These are phyloP conservation scores for Neltuma alba DNA, from an alignment of 306 rosid species.

Conservation along the genomic window DNA sequence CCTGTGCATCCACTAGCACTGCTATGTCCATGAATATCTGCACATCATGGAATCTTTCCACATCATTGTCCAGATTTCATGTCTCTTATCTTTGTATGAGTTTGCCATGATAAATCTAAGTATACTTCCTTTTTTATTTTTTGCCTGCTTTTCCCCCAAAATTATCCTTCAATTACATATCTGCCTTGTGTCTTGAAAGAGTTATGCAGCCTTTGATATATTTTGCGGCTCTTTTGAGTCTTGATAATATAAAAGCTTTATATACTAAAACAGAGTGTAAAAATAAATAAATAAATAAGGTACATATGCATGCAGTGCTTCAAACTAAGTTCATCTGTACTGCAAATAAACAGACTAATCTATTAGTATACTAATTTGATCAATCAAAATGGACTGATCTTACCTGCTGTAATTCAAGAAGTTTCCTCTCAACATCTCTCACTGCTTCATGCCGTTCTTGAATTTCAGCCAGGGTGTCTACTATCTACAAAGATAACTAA, in stretches of 20 bases:
- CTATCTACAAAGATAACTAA: slow-evolving; percentile 58
- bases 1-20: slow-evolving; percentile 92
- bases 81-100: background rate
- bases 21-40: slow-evolving; percentile 97
- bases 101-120: background rate
- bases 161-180: too few species aligned
- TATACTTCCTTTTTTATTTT: background rate
- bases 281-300: background rate
- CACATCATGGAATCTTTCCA: slow-evolving; percentile 6
- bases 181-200: background rate
- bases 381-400: slow-evolving; percentile 27
- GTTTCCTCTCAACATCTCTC: slow-evolving; percentile 89
- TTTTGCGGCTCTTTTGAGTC: background rate
- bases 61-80: background rate
- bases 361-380: background rate
- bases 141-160: too few species aligned
- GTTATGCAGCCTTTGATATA: background rate
- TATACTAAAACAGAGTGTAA: background rate
- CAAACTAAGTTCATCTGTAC: background rate
- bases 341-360: background rate
- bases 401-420: slow-evolving; percentile 94
- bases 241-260: background rate
- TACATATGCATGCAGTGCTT: background rate
- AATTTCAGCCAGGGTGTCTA: slow-evolving; percentile 92
- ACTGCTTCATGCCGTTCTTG: slow-evolving; percentile 97